A percentile compares a stretch with the other conserved stretches of the same genome.
These are phyloP conservation scores for Colletotrichum sidae DNA, from an alignment of 2,329 filamentous ascomycete genomes.

Conservation along the genomic window DNA sequence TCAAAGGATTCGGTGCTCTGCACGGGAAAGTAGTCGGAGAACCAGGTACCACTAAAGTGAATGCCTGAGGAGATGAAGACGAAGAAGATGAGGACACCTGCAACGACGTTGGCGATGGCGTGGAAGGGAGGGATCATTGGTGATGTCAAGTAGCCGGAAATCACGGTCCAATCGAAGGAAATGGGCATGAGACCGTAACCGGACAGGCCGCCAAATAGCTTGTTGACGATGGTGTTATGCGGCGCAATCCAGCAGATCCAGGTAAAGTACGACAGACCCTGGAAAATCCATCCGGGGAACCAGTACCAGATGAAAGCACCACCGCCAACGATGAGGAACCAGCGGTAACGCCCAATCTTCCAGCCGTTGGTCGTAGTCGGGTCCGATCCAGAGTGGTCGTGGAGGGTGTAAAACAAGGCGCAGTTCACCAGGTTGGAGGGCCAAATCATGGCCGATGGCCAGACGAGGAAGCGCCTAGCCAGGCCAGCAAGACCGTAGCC, in stretches of 20 bases:
- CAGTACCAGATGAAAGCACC: slow-evolving; percentile 69
- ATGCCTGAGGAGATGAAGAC: slow-evolving; percentile 68
- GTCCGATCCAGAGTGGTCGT: slow-evolving; percentile 68
- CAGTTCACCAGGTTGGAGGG: slow-evolving; percentile 70
- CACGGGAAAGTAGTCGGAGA: slow-evolving; percentile 70
- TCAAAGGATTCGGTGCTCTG: slow-evolving; percentile 72
- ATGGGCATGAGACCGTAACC: slow-evolving; percentile 73
- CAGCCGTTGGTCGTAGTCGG: slow-evolving; percentile 66
- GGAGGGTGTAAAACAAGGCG: slow-evolving; percentile 72
- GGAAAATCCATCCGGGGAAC: slow-evolving; percentile 73
- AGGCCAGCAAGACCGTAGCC: slow-evolving; percentile 74
- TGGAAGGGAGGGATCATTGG: slow-evolving; percentile 71
- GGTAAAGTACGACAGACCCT: slow-evolving; percentile 70
- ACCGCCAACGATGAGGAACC: slow-evolving; percentile 65
- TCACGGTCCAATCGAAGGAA: slow-evolving; percentile 74
- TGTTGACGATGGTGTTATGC: slow-evolving; percentile 70
- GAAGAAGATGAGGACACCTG: slow-evolving; percentile 64
- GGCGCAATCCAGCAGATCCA: slow-evolving; percentile 73
- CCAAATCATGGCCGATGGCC: slow-evolving; percentile 74
- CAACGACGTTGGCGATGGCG: slow-evolving; percentile 69
- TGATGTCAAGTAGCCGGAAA: slow-evolving; percentile 66
- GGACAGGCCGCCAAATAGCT: slow-evolving; percentile 72
- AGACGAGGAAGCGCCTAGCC: slow-evolving; percentile 68
- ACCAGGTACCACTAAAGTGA: slow-evolving; percentile 69
- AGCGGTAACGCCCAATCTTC: slow-evolving; percentile 67